Percentiles rank a stretch among this genome's conserved stretches.
Evolutionary conservation across 305 asterid species (phyloP).

Genomic region (Fraxinus xanthoxyloides): DNA sequence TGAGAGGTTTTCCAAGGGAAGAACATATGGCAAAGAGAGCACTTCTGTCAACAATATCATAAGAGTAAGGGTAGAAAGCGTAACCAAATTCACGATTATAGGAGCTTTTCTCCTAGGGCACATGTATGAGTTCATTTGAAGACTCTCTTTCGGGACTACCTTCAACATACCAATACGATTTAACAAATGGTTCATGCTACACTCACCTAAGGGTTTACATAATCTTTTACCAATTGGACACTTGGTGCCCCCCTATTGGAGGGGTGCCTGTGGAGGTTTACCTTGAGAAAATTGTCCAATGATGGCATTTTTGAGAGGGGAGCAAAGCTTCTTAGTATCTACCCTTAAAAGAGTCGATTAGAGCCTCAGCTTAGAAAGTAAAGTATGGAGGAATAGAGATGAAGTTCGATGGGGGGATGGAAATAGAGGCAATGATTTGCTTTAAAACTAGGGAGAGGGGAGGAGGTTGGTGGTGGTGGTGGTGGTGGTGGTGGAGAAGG

Average conservation of each 20-base stretch:
- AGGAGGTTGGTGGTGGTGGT: not conserved
- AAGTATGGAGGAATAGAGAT: not conserved
- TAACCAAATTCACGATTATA: not conserved
- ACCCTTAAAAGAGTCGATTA: not conserved
- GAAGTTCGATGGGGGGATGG: not conserved
- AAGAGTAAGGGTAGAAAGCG: not conserved
- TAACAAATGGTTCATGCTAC: too few species aligned
- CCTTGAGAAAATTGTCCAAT: not conserved
- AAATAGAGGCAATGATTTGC: not conserved
- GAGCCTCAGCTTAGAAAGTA: not conserved
- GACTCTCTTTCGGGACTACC: not conserved
- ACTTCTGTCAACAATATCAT: not conserved
- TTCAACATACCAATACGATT: not conserved
- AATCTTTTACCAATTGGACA: too few species aligned
- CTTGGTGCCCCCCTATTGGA: too few species aligned
- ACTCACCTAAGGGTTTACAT: too few species aligned
- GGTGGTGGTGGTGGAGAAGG: not conserved
- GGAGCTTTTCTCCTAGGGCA: not conserved
- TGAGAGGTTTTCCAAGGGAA: not conserved
- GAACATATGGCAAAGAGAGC: not conserved
- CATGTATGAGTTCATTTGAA: not conserved
- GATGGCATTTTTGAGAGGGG: not conserved
- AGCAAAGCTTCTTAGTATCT: not conserved
- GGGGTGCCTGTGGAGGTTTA: too few species aligned
- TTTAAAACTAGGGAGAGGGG: not conserved